A percentile compares a stretch with the other conserved stretches of the same genome.
These are phyloP conservation scores for Paradendryphiella salina DNA, from an alignment of 2,329 filamentous ascomycete species.

Conservation along the genomic window DNA sequence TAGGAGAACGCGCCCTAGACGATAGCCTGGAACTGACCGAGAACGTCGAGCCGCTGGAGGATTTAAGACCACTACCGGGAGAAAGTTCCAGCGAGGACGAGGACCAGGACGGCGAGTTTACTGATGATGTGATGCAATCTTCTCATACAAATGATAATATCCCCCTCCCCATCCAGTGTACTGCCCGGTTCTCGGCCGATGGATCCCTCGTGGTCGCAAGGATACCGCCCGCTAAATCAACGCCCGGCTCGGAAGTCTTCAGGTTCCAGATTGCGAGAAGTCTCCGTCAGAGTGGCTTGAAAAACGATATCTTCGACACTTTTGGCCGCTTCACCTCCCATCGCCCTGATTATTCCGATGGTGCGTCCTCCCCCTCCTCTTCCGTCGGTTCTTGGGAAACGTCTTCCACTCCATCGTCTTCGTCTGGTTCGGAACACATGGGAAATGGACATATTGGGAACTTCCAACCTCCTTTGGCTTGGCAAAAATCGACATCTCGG, in stretches of 20 bases:
- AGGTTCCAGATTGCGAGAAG: conserved; percentile 36
- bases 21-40: conserved; percentile 55
- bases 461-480: conserved; percentile 56
- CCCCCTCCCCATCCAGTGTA: conserved; percentile 62
- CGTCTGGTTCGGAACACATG: conserved; percentile 45
- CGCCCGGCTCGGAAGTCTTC: conserved; percentile 23
- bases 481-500: conserved; percentile 57
- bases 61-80: conserved; percentile 46
- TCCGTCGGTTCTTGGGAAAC: conserved; percentile 43
- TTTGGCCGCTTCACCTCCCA: conserved; percentile 57
- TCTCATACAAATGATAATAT: conserved; percentile 66
- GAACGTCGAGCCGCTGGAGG: conserved; percentile 60
- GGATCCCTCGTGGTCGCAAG: conserved; percentile 56
- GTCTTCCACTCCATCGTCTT: conserved; percentile 46
- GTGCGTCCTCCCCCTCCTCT: conserved; percentile 32
- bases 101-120: conserved; percentile 59
- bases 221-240: conserved; percentile 52
- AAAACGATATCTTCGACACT: conserved; percentile 63
- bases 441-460: conserved; percentile 49
- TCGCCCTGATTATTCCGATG: conserved; percentile 26
- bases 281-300: conserved; percentile 28
- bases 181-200: conserved; percentile 60
- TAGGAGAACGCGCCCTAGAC: conserved; percentile 62
- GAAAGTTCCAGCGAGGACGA: conserved; percentile 87
- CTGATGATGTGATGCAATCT: conserved; percentile 56